phyloP scores from a whole-genome alignment of 1,284 basidiomycete genomes.

The Cutaneotrichosporon mucoides region DNA sequence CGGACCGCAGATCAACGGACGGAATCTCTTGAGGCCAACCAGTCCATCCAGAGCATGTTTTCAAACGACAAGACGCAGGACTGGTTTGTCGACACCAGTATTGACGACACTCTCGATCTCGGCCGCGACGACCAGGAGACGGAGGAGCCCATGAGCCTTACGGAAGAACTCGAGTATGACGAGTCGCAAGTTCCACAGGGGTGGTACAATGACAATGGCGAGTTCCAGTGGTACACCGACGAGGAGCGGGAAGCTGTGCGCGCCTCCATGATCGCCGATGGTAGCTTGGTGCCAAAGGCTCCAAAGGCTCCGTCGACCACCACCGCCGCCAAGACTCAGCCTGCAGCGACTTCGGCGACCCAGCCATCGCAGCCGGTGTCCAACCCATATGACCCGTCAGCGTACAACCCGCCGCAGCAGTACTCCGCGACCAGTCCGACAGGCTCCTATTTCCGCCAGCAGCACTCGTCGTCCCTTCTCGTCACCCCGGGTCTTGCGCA shows the following conservation, averaged over 20 bases:
- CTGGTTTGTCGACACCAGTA: constrained; percentile 37
- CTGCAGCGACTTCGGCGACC: not conserved
- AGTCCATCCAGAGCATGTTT: constrained; percentile 30
- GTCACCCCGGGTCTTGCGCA: not conserved
- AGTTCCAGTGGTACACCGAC: constrained; percentile 43
- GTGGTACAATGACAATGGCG: constrained; percentile 43
- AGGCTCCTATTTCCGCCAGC: constrained; percentile 1
- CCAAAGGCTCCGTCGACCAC: no score
- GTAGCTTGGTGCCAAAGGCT: not conserved
- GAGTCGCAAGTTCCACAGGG: constrained; percentile 39
- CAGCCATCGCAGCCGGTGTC: not conserved
- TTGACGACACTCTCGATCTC: constrained; percentile 31
- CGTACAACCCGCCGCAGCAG: constrained; percentile 8
- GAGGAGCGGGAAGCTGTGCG: constrained; percentile 42
- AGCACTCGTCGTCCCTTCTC: not conserved
- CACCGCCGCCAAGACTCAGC: no score
- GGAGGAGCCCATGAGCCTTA: not conserved
- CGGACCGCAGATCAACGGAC: no score
- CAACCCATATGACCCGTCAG: not conserved
- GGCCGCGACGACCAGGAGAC: constrained; percentile 7
- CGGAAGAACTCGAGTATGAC: constrained; percentile 20
- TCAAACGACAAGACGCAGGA: constrained; percentile 22
- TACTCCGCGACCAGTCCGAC: not conserved
- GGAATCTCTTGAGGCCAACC: constrained; percentile 6
- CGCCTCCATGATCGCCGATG: constrained; percentile 28